Percentiles rank a stretch among this genome's conserved stretches.
These are phyloP conservation scores for Pachysandra terminalis DNA, from an alignment of 164 flowering plant genomes.

Conservation along the genomic window DNA sequence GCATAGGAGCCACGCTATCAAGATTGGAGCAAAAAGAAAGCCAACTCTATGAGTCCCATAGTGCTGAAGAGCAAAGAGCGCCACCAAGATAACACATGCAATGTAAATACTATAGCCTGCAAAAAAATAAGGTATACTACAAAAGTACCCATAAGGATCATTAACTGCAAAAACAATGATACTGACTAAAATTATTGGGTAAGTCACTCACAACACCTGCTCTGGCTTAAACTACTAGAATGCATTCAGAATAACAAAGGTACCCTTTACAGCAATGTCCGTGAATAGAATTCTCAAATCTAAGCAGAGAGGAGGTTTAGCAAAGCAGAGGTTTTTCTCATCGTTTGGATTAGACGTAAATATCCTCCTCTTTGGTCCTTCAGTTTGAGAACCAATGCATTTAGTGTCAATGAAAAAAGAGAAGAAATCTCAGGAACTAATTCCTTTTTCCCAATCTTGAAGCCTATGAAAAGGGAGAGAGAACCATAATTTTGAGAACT, in stretches of 20 bases:
- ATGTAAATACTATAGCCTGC: slow-evolving; percentile 39
- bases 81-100: slow-evolving; percentile 49
- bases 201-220: neutral
- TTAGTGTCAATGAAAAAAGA: no score
- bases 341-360: no score
- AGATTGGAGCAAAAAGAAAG: slow-evolving; percentile 59
- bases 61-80: slow-evolving; percentile 61
- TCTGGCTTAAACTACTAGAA: neutral
- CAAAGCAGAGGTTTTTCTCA: no score
- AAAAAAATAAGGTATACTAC: neutral
- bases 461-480: no score
- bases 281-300: no score
- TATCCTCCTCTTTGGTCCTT: no score
- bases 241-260: neutral
- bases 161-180: neutral
- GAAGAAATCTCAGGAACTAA: no score
- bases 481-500: no score
- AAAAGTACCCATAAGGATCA: neutral
- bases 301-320: no score
- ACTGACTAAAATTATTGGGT: neutral
- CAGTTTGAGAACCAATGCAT: no score
- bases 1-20: slow-evolving; percentile 58
- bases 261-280: neutral
- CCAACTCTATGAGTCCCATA: slow-evolving; percentile 60
- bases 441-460: no score